Conservation (phyloP, 2,329 filamentous ascomycete species). For the Grosmannia clavigera region DNA sequence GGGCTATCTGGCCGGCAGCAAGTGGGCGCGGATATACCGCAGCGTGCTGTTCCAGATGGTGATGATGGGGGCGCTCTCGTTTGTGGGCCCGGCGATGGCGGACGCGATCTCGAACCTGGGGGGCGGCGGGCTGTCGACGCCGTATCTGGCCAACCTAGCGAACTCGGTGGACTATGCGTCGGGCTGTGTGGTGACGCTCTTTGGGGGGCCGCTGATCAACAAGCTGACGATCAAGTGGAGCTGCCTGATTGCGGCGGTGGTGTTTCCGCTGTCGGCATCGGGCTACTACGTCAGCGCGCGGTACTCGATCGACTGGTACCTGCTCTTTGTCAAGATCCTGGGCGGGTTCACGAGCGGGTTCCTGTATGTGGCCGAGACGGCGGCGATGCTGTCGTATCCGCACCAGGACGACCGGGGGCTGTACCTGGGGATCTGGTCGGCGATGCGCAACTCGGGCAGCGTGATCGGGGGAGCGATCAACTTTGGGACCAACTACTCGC, state of each 20-base stretch:
- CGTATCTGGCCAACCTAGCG: conserved; percentile 2
- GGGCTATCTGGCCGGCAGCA: background rate
- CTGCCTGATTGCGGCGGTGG: background rate
- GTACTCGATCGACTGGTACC: background rate
- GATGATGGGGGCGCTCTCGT: background rate
- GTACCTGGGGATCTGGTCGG: background rate
- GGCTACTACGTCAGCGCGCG: conserved; percentile 2
- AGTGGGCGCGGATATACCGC: background rate
- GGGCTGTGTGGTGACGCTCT: background rate
- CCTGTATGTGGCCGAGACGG: conserved; percentile 1
- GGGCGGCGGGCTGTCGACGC: conserved; percentile 1
- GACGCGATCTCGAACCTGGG: conserved; percentile 2
- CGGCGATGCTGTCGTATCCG: conserved; percentile 1
- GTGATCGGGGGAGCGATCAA: conserved; percentile 1
- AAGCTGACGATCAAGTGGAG: conserved; percentile 4
- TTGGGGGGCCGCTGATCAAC: conserved; percentile 3
- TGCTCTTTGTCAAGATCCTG: background rate
- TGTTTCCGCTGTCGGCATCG: background rate
- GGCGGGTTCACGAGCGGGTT: conserved; percentile 1
- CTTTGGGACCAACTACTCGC: background rate
- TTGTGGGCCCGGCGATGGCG: conserved; percentile 1
- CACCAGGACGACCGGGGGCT: background rate
- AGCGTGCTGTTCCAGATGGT: conserved; percentile 2
- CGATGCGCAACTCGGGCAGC: conserved; percentile 1
- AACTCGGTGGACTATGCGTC: background rate